Evolutionary conservation across 768 basidiomycete genomes (phyloP).

Genomic region (Panellus pusillus): DNA sequence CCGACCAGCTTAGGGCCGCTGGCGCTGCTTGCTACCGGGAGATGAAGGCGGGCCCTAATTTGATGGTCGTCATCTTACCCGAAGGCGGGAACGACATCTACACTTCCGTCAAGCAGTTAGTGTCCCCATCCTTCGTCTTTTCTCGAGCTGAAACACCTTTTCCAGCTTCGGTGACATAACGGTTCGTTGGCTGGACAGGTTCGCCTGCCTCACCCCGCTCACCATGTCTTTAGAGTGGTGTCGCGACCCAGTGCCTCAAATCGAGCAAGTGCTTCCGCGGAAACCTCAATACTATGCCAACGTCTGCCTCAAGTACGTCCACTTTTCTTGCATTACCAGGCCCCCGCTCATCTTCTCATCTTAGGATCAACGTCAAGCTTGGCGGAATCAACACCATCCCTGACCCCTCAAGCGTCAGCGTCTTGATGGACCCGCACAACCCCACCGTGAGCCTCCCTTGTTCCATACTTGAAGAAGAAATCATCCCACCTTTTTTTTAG

Average conservation of each 20-base stretch:
- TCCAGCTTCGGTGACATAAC: slow-evolving; percentile 70
- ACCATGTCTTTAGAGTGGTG: slow-evolving; percentile 50
- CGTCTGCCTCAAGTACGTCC: slow-evolving; percentile 70
- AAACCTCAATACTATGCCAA: slow-evolving; percentile 82
- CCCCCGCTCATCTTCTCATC: background rate
- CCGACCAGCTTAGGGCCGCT: slow-evolving; percentile 36
- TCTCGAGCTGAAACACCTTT: background rate
- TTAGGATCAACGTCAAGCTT: slow-evolving; percentile 79
- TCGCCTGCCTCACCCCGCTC: slow-evolving; percentile 1
- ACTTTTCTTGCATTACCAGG: slow-evolving; percentile 2
- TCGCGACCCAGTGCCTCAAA: slow-evolving; percentile 80
- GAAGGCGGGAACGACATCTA: slow-evolving; percentile 78
- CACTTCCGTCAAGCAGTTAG: slow-evolving; percentile 75
- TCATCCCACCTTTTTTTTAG: slow-evolving; percentile 33
- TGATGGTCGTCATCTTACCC: slow-evolving; percentile 70
- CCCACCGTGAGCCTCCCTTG: slow-evolving; percentile 55
- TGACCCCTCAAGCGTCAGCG: slow-evolving; percentile 62
- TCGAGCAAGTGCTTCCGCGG: slow-evolving; percentile 59
- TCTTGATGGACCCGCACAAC: slow-evolving; percentile 65
- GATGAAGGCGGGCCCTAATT: slow-evolving; percentile 44
- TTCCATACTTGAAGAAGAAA: slow-evolving; percentile 32
- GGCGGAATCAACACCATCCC: slow-evolving; percentile 83
- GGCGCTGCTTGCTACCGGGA: slow-evolving; percentile 49
- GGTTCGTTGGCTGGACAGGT: slow-evolving; percentile 27
- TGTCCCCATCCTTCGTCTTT: slow-evolving; percentile 11